Evolutionary conservation across 2,329 filamentous ascomycete genomes (phyloP).

Genomic region (Endothia cerciana): DNA sequence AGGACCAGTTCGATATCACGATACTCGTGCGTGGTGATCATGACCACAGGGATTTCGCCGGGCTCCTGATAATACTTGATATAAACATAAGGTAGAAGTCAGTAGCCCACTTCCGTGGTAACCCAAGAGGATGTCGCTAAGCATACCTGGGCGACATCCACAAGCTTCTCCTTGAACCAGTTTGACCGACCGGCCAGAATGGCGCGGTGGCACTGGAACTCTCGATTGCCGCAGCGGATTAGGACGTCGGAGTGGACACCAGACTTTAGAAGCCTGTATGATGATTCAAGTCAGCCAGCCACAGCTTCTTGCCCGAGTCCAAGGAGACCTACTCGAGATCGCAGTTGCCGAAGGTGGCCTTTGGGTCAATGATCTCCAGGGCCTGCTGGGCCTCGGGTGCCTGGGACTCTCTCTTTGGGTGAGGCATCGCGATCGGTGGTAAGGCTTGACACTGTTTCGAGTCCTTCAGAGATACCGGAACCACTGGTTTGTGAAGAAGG

Average conservation of each 20-base stretch:
- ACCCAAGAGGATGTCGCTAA: accelerated
- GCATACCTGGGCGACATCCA: background rate
- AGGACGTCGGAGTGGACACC: slow-evolving; percentile 12
- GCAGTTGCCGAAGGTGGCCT: slow-evolving; percentile 6
- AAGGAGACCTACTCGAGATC: background rate
- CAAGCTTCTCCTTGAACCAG: slow-evolving; percentile 12
- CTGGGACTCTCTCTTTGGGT: background rate
- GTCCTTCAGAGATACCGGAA: background rate
- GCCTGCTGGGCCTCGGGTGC: background rate
- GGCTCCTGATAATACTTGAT: background rate
- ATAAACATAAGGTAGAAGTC: background rate
- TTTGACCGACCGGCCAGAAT: background rate
- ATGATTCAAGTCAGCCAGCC: background rate
- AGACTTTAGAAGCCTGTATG: background rate
- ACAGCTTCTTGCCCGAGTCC: background rate
- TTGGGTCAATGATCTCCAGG: background rate
- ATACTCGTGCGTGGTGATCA: background rate
- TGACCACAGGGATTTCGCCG: background rate
- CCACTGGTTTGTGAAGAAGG: background rate
- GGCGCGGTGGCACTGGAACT: slow-evolving; percentile 13
- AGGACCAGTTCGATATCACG: background rate
- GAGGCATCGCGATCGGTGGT: background rate
- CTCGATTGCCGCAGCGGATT: background rate
- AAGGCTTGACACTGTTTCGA: background rate
- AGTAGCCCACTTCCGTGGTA: background rate